Conservation (phyloP, 495 filamentous ascomycete genomes). For the Beverwykella pulmonaria region DNA sequence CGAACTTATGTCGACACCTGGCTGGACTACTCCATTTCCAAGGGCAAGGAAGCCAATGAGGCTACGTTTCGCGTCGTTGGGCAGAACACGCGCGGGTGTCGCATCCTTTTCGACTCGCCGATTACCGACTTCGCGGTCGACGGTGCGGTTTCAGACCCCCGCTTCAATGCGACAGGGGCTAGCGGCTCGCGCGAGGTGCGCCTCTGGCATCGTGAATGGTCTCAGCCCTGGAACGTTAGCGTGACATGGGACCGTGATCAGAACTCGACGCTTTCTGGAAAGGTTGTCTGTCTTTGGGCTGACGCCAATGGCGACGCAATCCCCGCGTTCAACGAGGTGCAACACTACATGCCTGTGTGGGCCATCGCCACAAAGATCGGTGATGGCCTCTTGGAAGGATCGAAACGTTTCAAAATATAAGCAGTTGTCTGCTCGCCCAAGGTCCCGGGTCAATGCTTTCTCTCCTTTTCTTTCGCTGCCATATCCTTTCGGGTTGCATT, state of each 20-base stretch:
- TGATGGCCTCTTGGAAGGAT: constrained; percentile 82
- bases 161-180: constrained; percentile 59
- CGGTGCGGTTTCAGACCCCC: constrained; percentile 56
- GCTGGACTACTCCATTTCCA: constrained; percentile 65
- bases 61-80: constrained; percentile 64
- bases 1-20: constrained; percentile 46
- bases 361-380: constrained; percentile 69
- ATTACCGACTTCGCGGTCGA: constrained; percentile 64
- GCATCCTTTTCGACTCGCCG: constrained; percentile 62
- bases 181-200: constrained; percentile 59
- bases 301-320: constrained; percentile 79
- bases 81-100: constrained; percentile 70
- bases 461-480: constrained; percentile 19
- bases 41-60: constrained; percentile 41
- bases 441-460: constrained; percentile 20
- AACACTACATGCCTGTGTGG: constrained; percentile 77
- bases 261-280: constrained; percentile 62
- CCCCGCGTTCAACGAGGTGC: constrained; percentile 82
- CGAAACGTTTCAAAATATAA: constrained; percentile 58
- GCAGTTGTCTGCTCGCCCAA: constrained; percentile 24
- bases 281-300: constrained; percentile 82
- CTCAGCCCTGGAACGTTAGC: constrained; percentile 72
- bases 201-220: constrained; percentile 78
- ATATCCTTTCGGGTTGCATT: constrained; percentile 27
- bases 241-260: constrained; percentile 62